Evolutionary conservation across 1,139 yeast genomes (phyloP).

Genomic region (Magnusiomyces magnusii): DNA sequence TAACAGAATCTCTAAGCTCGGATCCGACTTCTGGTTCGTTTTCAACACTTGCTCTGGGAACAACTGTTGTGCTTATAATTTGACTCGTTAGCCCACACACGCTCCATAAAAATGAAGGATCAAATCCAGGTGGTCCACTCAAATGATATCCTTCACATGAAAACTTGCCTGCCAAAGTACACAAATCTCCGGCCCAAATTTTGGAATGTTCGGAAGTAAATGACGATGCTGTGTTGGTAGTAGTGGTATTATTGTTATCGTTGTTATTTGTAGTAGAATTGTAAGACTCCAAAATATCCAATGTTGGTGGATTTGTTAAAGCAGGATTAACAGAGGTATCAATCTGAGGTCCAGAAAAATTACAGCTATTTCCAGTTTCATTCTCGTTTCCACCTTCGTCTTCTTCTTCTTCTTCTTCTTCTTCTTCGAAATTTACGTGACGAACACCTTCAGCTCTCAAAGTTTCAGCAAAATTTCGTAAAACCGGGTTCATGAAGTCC

Average conservation of each 20-base stretch:
- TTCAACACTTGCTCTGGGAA: conserved; percentile 48
- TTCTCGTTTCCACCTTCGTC: neutral
- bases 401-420: neutral
- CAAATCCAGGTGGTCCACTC: neutral
- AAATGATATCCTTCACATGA: conserved; percentile 1
- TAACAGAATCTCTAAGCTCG: conserved; percentile 44
- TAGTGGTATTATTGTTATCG: too few relatives aligned
- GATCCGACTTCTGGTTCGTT: conserved; percentile 47
- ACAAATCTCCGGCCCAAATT: neutral
- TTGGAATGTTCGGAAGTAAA: neutral
- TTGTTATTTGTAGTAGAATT: too few relatives aligned
- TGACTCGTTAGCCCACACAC: conserved; percentile 22
- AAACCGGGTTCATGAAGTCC: conserved; percentile 64
- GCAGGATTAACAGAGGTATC: too few relatives aligned
- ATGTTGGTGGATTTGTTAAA: neutral
- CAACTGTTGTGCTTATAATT: conserved; percentile 47
- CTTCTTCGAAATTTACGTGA: conserved; percentile 28
- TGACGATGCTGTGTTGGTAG: too few relatives aligned
- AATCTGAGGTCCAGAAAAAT: too few relatives aligned
- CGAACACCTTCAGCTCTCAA: conserved; percentile 63
- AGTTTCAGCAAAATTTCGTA: conserved; percentile 60
- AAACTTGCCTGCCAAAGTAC: neutral
- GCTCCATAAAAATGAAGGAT: neutral
- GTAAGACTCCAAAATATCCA: neutral
- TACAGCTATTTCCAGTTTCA: too few relatives aligned